Base-by-base conservation (phyloP, 768 basidiomycete genomes). In the Hypholoma fasciculare region DNA sequence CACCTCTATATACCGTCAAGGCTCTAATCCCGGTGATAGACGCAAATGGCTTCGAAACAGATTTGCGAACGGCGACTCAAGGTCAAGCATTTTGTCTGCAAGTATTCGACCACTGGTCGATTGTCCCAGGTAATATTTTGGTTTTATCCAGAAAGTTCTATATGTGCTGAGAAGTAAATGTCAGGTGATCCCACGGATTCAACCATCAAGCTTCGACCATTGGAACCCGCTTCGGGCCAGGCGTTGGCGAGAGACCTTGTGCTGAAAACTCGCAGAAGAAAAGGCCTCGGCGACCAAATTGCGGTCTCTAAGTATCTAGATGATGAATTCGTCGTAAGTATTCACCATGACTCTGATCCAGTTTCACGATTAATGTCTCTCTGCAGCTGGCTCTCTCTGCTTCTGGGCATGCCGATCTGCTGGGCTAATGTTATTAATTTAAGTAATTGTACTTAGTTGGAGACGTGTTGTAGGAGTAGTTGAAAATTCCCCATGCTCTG, bases 81-180 rank as follows among this genome's bases (percentile, higher is more conserved):
- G 97, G 97, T 26, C 97, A 98, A 73, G 97, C 97, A n/a, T 98
- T 98, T 78, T 97, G 95, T 68, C 78, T 94, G 66, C 96, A 98
- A 72, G 86, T 93, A 61, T 99, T 98, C 73, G 96, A 98, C 72
- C 97, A 99, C 67, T 99, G 97, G 97, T 90, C 91, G 14, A 92
- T 96, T 67, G 96, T 98, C n/a, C 96, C 96, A 65, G 93, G 92
- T 90, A 69, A 62, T 86, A 76, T 52, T 52, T 58, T 56, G 64
- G 52, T 55, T 46, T 57, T 69, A 68, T 68, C 62, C 65, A 64
- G 65, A 63, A 61, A 44, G 52, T 42, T 56, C 58, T 39, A 56
- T 65, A 57, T 65, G 67, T 62, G 36, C 49, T 61, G 40, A 63
- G 42, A 54, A 58, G 55, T 49, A 52, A 56, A 56, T 54, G 46